These are phyloP conservation scores for Glycine tomentella DNA, from an alignment of 306 rosid species.

Conservation along the genomic window DNA sequence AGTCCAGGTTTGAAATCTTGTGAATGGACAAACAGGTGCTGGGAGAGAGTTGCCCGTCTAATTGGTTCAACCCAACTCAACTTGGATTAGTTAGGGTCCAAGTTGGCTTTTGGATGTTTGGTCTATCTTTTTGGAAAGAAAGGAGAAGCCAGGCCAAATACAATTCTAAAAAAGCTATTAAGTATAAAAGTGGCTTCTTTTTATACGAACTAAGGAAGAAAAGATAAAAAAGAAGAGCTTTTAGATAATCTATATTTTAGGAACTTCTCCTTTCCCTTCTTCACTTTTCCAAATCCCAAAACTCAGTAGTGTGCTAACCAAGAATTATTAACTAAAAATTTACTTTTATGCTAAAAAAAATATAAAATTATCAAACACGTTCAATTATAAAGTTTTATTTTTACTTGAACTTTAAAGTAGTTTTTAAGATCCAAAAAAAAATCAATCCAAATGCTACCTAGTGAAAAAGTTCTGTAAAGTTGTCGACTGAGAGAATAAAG, in stretches of 20 bases:
- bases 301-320: background rate
- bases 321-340: background rate
- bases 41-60: background rate
- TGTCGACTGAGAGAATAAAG: slow-evolving; percentile 13
- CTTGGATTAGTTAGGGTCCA: background rate
- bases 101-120: background rate
- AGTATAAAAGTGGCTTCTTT: background rate
- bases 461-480: slow-evolving; percentile 6
- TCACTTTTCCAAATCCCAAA: background rate
- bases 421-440: background rate
- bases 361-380: background rate
- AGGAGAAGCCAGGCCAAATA: background rate
- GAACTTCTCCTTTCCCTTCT: background rate
- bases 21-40: background rate
- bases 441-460: background rate
- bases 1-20: slow-evolving; percentile 7
- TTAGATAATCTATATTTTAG: background rate
- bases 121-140: background rate
- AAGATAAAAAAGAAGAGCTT: background rate
- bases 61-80: background rate
- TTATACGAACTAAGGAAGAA: background rate
- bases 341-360: background rate
- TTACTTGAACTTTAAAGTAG: background rate
- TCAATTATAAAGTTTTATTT: background rate
- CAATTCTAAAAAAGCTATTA: background rate